Percentiles rank a stretch among this genome's conserved stretches.
Conservation (phyloP, 2,329 filamentous ascomycete species). For the Cladosporium sp. region DNA sequence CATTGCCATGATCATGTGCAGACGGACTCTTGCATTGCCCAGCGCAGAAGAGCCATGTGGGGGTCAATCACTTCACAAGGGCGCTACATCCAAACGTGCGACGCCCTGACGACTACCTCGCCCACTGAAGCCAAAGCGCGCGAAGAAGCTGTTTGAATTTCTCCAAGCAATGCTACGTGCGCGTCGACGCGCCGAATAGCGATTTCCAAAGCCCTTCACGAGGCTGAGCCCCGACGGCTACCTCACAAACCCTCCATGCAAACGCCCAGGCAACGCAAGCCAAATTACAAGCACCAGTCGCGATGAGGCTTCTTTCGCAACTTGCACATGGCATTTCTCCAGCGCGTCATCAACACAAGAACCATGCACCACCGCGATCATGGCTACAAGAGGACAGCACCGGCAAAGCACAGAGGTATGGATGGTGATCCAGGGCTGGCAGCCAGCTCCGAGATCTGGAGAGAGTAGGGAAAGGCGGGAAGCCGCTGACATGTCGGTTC, state of each 20-base stretch:
- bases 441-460: not conserved
- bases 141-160: not conserved
- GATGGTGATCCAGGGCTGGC: not conserved
- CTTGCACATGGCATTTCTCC: not conserved
- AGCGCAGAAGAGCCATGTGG: not conserved
- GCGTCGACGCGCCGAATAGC: not conserved
- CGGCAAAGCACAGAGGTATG: not conserved
- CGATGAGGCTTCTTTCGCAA: not conserved
- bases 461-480: not conserved
- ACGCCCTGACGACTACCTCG: slow-evolving; percentile 1
- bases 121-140: not conserved
- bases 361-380: not conserved
- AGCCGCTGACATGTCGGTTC: not conserved
- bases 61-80: slow-evolving; percentile 32
- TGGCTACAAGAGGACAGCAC: not conserved
- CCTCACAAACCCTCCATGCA: not conserved
- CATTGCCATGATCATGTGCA: not conserved
- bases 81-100: slow-evolving; percentile 13
- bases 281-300: not conserved
- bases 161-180: not conserved
- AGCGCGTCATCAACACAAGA: not conserved
- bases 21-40: not conserved
- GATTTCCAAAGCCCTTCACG: not conserved
- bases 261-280: not conserved
- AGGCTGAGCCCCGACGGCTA: not conserved